A percentile compares a stretch with the other conserved stretches of the same genome.
Evolutionary conservation across 192 early-diverging fungal genomes (phyloP).

Genomic region (Linnemannia schmuckeri): DNA sequence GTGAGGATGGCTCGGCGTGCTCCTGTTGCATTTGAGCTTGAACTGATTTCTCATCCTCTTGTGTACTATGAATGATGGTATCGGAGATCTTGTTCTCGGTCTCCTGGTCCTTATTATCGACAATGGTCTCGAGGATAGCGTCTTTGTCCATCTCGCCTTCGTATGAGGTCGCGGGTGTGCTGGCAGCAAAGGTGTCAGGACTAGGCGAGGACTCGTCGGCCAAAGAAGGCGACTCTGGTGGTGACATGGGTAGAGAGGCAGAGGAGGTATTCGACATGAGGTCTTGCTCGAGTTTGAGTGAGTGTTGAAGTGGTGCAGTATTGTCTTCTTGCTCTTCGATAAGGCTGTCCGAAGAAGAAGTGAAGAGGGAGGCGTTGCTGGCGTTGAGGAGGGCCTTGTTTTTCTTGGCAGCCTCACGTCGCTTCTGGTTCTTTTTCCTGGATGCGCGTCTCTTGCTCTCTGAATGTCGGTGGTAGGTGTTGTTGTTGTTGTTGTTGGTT

Average conservation of each 20-base stretch:
- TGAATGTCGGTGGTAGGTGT: not conserved
- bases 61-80: not conserved
- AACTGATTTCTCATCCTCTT: not conserved
- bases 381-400: constrained; percentile 13
- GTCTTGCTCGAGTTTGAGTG: not conserved
- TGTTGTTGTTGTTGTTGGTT: not conserved
- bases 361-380: not conserved
- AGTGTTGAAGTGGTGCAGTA: not conserved
- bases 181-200: not conserved
- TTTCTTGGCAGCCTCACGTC: constrained; percentile 36
- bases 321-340: not conserved
- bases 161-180: not conserved
- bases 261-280: not conserved
- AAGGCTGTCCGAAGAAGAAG: not conserved
- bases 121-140: not conserved
- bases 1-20: not conserved
- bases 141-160: not conserved
- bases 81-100: not conserved
- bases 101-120: not conserved
- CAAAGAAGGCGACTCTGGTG: not conserved
- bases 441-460: constrained; percentile 40
- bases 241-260: not conserved
- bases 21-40: not conserved
- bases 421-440: constrained; percentile 40
- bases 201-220: not conserved